phyloP scores from a whole-genome alignment of 148 eudicot species.

The Rhododendron vialii region DNA sequence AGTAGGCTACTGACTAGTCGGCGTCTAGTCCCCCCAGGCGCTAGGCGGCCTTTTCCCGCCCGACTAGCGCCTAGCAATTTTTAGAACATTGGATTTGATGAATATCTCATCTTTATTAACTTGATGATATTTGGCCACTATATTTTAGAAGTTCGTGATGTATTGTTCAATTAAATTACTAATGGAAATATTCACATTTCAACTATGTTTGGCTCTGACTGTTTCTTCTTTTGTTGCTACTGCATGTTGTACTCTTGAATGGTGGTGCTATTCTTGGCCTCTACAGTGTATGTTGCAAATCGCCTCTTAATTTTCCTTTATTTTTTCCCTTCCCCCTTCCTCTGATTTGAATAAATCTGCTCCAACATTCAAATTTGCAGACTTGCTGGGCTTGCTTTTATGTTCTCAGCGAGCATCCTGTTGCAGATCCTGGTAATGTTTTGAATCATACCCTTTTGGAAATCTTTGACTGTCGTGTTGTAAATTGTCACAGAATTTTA shows the following conservation, averaged over 20 bases:
- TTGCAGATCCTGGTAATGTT: constrained; percentile 65
- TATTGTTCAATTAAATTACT: background rate
- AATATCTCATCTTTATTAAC: background rate
- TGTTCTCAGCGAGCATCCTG: constrained; percentile 83
- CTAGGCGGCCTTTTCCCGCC: background rate
- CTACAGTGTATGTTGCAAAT: constrained; percentile 67
- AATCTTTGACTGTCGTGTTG: background rate
- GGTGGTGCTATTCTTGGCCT: constrained; percentile 18
- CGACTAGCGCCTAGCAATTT: background rate
- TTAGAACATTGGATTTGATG: background rate
- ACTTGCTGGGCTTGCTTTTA: constrained; percentile 91
- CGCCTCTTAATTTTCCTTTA: background rate
- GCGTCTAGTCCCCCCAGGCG: background rate
- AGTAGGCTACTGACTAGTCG: background rate
- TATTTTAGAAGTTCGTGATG: background rate
- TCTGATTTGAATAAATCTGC: constrained; percentile 10
- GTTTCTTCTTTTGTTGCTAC: constrained; percentile 17
- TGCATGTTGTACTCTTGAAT: constrained; percentile 16
- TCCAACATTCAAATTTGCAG: constrained; percentile 35
- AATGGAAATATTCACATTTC: background rate
- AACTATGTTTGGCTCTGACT: constrained; percentile 12
- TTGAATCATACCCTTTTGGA: background rate
- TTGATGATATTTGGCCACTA: constrained; percentile 1
- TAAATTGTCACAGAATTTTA: background rate
- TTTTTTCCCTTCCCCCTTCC: background rate